Evolutionary conservation across 768 basidiomycete species (phyloP).

Genomic region (Mycena rebaudengoi): DNA sequence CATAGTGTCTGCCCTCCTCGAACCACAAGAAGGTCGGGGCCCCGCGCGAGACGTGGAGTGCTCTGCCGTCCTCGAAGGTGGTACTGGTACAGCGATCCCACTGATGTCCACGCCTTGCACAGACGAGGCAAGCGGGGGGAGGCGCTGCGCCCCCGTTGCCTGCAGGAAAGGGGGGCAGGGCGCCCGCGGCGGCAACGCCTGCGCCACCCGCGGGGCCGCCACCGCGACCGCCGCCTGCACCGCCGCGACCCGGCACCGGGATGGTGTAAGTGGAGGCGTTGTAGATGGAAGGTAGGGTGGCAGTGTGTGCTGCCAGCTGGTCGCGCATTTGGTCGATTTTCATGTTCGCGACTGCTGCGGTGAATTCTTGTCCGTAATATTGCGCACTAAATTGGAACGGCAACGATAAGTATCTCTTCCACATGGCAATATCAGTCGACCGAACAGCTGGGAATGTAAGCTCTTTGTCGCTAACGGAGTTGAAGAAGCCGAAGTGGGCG

Average conservation of each 20-base stretch:
- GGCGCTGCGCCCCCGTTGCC: not conserved
- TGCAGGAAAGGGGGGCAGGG: not conserved
- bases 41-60: not conserved
- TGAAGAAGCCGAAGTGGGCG: not conserved
- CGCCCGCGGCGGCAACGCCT: not conserved
- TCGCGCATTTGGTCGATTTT: too few relatives aligned
- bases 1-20: not conserved
- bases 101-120: not conserved
- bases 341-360: too few relatives aligned
- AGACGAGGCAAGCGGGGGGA: not conserved
- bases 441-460: not conserved
- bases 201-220: not conserved
- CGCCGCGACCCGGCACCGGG: not conserved
- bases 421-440: not conserved
- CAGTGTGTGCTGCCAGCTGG: too few relatives aligned
- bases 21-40: not conserved
- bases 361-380: too few relatives aligned
- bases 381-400: too few relatives aligned
- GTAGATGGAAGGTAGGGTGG: too few relatives aligned
- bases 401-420: not conserved
- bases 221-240: not conserved
- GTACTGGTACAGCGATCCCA: too few relatives aligned
- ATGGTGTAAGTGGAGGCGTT: not conserved
- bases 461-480: not conserved
- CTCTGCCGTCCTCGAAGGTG: not conserved